Conservation (phyloP, 2,329 filamentous ascomycete species). For the Akanthomyces lecanii region DNA sequence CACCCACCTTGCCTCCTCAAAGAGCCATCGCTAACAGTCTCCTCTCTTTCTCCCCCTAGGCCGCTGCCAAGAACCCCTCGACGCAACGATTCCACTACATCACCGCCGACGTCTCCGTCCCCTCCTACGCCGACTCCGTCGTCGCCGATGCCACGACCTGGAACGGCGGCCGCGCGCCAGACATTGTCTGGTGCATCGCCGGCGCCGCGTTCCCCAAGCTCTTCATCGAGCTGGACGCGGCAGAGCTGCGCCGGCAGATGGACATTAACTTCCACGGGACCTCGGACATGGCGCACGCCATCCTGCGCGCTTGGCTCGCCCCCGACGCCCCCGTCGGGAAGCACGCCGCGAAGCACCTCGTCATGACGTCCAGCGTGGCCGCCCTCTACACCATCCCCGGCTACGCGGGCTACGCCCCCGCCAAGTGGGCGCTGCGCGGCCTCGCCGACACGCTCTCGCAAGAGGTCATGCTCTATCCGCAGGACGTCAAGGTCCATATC, state of each 20-base stretch:
- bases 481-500: conserved; percentile 73
- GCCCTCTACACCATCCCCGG: conserved; percentile 75
- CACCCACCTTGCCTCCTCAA: conserved; percentile 6
- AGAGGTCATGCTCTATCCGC: conserved; percentile 83
- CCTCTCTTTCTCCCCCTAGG: conserved; percentile 36
- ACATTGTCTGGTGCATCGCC: conserved; percentile 89
- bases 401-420: conserved; percentile 77
- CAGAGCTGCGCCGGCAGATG: conserved; percentile 72
- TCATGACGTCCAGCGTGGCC: conserved; percentile 78
- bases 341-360: conserved; percentile 61
- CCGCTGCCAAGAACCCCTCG: conserved; percentile 59
- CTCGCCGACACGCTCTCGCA: conserved; percentile 79
- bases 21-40: conserved; percentile 13
- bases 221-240: conserved; percentile 69
- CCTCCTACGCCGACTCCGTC: conserved; percentile 65
- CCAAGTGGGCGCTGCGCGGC: conserved; percentile 79
- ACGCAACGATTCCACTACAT: conserved; percentile 80
- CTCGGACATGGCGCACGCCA: conserved; percentile 79
- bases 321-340: conserved; percentile 36
- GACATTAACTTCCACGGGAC: conserved; percentile 88
- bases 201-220: conserved; percentile 70
- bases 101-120: conserved; percentile 71
- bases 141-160: conserved; percentile 69
- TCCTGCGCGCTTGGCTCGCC: conserved; percentile 69
- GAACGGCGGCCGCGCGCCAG: conserved; percentile 70